Percentiles rank a stretch among this genome's conserved stretches.
These are phyloP conservation scores for Umbilicaria muhlenbergii DNA, from an alignment of 495 filamentous ascomycete genomes.

Conservation along the genomic window DNA sequence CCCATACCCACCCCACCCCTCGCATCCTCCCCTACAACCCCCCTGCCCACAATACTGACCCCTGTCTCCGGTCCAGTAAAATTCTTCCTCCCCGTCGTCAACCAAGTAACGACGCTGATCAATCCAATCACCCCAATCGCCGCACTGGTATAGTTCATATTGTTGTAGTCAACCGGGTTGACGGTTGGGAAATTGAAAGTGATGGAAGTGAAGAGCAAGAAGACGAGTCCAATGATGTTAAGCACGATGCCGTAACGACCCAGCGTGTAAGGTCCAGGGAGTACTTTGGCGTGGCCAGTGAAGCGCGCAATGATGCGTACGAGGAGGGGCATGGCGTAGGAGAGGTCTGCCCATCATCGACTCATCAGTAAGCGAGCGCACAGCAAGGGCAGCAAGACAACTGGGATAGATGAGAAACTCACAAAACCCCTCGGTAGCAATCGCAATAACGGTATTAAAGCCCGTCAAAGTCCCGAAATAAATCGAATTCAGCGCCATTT, in stretches of 20 bases:
- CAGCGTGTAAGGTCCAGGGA: slow-evolving; percentile 25
- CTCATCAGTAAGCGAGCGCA: slow-evolving; percentile 13
- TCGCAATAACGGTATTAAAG: slow-evolving; percentile 40
- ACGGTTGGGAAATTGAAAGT: slow-evolving; percentile 42
- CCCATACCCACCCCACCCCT: background rate
- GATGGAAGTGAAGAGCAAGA: slow-evolving; percentile 35
- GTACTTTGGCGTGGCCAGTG: slow-evolving; percentile 23
- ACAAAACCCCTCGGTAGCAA: slow-evolving; percentile 43
- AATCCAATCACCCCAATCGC: slow-evolving; percentile 38
- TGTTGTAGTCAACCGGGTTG: slow-evolving; percentile 29
- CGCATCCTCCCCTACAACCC: background rate
- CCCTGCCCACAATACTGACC: background rate
- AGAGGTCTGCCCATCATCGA: slow-evolving; percentile 24
- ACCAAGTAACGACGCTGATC: slow-evolving; percentile 35
- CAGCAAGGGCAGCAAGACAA: too few species aligned
- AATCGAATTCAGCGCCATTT: slow-evolving; percentile 38
- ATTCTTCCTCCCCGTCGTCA: slow-evolving; percentile 30
- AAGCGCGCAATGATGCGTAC: slow-evolving; percentile 33
- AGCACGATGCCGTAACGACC: slow-evolving; percentile 18
- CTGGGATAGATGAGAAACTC: slow-evolving; percentile 14
- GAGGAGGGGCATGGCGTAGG: slow-evolving; percentile 40
- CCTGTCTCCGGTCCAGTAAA: slow-evolving; percentile 32
- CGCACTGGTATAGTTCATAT: slow-evolving; percentile 46
- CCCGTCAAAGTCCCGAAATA: slow-evolving; percentile 42
- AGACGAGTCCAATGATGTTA: slow-evolving; percentile 36